Evolutionary conservation across 495 filamentous ascomycete genomes (phyloP).

Genomic region (Penicillium maclennaniae): DNA sequence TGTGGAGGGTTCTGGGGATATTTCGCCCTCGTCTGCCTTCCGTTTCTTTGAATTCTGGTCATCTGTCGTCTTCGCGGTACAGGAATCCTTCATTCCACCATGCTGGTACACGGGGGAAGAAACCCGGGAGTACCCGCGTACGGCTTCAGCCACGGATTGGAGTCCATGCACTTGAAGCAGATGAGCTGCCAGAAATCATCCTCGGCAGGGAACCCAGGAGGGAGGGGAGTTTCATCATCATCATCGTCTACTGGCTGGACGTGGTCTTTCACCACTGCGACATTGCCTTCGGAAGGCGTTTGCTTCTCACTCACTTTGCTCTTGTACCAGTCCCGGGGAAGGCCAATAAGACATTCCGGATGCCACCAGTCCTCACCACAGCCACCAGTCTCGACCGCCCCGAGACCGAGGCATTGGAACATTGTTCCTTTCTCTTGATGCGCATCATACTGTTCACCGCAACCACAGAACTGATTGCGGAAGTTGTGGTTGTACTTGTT

Average conservation of each 20-base stretch:
- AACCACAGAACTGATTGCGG: conserved; percentile 87
- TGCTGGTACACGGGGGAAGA: conserved; percentile 58
- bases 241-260: conserved; percentile 35
- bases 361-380: conserved; percentile 99
- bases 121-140: conserved; percentile 87
- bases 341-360: conserved; percentile 85
- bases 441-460: conserved; percentile 78
- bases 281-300: conserved; percentile 33
- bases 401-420: conserved; percentile 94
- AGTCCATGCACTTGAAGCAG: conserved; percentile 89
- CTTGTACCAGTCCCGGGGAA: conserved; percentile 53
- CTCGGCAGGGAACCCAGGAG: conserved; percentile 81
- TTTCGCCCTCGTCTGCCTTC: conserved; percentile 61
- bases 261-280: conserved; percentile 26
- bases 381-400: conserved; percentile 71
- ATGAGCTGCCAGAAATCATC: conserved; percentile 86
- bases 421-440: conserved; percentile 92
- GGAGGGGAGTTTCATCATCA: conserved; percentile 58
- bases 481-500: conserved; percentile 97
- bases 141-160: conserved; percentile 85
- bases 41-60: conserved; percentile 60
- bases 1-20: conserved; percentile 28
- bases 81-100: conserved; percentile 22
- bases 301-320: conserved; percentile 31
- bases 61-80: conserved; percentile 5